Percentiles rank a stretch among this genome's conserved stretches.
Evolutionary conservation across 345 rosid species (phyloP).

Genomic region (Raphanus sativus): DNA sequence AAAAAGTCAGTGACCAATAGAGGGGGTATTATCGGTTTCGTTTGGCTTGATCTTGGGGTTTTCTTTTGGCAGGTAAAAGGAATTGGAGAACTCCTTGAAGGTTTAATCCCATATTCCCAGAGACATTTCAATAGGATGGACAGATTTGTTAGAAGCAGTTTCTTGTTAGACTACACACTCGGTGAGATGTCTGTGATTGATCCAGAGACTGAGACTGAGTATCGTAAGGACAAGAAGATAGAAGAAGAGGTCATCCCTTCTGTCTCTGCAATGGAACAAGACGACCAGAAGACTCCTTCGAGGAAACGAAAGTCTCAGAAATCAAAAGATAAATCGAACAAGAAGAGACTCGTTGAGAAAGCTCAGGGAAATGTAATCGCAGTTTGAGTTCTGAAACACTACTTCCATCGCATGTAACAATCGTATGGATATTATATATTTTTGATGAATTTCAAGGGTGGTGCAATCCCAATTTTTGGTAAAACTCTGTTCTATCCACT

Average conservation of each 20-base stretch:
- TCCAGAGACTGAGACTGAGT: constrained; percentile 42
- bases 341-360: constrained; percentile 54
- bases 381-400: constrained; percentile 33
- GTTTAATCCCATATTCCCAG: constrained; percentile 81
- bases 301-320: constrained; percentile 69
- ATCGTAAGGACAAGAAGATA: constrained; percentile 11
- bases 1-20: not conserved
- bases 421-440: not conserved
- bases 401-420: not conserved
- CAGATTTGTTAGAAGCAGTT: constrained; percentile 83
- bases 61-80: constrained; percentile 60
- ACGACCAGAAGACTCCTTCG: constrained; percentile 36
- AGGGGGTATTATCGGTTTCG: not conserved
- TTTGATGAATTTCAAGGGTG: not conserved
- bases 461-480: constrained; percentile 14
- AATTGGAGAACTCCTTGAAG: constrained; percentile 81
- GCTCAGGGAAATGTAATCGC: constrained; percentile 41
- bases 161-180: constrained; percentile 81
- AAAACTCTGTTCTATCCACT: too few relatives aligned
- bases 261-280: constrained; percentile 30
- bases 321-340: constrained; percentile 47
- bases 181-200: constrained; percentile 81
- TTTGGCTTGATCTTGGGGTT: constrained; percentile 15
- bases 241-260: constrained; percentile 19
- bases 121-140: constrained; percentile 90